Evolutionary conservation across 164 flowering plant species (phyloP), one percentile per base, ranked within the genome.

Genomic region (Pachysandra terminalis): DNA sequence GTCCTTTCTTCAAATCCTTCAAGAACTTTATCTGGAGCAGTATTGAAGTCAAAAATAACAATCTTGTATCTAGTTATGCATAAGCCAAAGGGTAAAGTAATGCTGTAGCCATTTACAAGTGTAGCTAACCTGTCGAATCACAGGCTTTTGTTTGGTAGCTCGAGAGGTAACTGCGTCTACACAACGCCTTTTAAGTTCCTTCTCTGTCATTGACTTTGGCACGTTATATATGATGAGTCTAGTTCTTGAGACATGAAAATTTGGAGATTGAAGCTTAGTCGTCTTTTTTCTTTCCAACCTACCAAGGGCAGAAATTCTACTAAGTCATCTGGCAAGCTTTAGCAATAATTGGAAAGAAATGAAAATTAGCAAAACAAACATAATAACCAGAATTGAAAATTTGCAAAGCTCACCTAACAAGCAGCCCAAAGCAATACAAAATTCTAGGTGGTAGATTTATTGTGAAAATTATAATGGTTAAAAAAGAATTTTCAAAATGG

Each of bases 241-340:
- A 14, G 93, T 90, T 81, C 69, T 88, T 71, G 99, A 96, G 63
- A 96, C 85, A 84, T 90, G 96, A 71, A 85, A 90, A 67, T 89
- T 93, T 24, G 98, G 97, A 28, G 97, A 90, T 68, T 81, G 84
- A 65, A 96, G 90, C 75, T 87, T 96, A 19, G 64, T 71, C 78
- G 9, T 78, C 80, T 87, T 93, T 61, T 74, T 80, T 68, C 75
- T 84, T 32, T 86, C 85, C 84, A 92, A 82, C 82, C 99, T 92
- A 84, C 68, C 75, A 26, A 61, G n/a, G 22, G 54, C 22, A 63
- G n/a, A 64, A 26, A 45, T 64, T 17, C 12, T 40, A 19, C 1
- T 60, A 35, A 57, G 22, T 52, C 55, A 24, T 24, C 35, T 27
- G 8, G 40, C 25, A 21, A 45, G 17, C 51, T 45, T 45, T 45